phyloP scores from a whole-genome alignment of 805 yeast species.

The Brettanomyces custersianus region DNA sequence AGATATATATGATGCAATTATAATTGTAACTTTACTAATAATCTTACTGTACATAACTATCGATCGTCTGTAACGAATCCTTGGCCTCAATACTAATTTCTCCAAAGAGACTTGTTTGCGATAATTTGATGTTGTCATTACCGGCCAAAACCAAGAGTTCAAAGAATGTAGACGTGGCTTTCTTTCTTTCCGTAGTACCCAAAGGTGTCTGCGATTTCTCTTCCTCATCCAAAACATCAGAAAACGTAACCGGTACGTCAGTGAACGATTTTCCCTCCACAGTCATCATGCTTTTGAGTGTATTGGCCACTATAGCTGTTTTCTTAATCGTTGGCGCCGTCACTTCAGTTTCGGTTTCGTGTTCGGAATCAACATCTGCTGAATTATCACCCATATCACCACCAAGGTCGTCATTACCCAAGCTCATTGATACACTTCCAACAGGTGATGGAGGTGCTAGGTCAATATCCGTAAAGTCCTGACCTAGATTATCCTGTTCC shows the following conservation, averaged over 20 bases:
- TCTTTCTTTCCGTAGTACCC: slow-evolving; percentile 35
- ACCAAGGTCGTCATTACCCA: slow-evolving; percentile 10
- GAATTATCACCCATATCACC: slow-evolving; percentile 9
- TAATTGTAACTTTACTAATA: slow-evolving; percentile 1
- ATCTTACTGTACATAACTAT: neutral
- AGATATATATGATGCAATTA: slow-evolving; percentile 5
- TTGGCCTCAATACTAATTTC: slow-evolving; percentile 38
- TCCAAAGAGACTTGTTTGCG: slow-evolving; percentile 54
- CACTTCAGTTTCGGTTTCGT: slow-evolving; percentile 11
- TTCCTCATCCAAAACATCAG: slow-evolving; percentile 33
- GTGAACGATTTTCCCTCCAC: slow-evolving; percentile 5
- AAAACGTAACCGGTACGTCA: slow-evolving; percentile 23
- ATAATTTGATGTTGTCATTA: slow-evolving; percentile 53
- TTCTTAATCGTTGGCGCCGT: slow-evolving; percentile 29
- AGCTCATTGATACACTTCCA: neutral
- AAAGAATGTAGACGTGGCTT: slow-evolving; percentile 69
- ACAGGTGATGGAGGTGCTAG: slow-evolving; percentile 3
- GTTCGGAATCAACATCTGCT: slow-evolving; percentile 11
- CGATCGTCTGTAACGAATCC: slow-evolving; percentile 5
- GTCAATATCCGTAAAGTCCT: slow-evolving; percentile 3
- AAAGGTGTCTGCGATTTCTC: slow-evolving; percentile 24
- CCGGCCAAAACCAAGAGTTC: slow-evolving; percentile 79
- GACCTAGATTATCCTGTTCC: neutral
- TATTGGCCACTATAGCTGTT: slow-evolving; percentile 45
- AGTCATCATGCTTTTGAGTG: slow-evolving; percentile 24